Conservation (phyloP, 306 rosid genomes). For the Acmispon strigosus region DNA sequence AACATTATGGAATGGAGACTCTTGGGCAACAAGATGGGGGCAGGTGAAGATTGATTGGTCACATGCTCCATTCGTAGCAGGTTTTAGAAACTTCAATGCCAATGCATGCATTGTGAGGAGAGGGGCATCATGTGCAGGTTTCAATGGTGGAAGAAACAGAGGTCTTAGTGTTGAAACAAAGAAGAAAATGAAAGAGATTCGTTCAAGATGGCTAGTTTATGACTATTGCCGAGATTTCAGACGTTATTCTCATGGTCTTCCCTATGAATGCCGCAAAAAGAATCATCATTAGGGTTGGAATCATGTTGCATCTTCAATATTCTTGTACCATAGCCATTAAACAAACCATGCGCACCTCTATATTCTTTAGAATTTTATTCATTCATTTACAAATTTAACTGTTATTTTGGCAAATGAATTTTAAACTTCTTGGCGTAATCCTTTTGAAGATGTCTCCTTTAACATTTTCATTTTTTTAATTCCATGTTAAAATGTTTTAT, state of each 20-base stretch:
- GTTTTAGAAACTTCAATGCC: slow-evolving; percentile 23
- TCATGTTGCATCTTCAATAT: no score
- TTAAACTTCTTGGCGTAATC: not conserved
- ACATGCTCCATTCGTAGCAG: slow-evolving; percentile 31
- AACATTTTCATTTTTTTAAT: not conserved
- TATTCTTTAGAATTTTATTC: no score
- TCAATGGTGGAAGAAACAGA: not conserved
- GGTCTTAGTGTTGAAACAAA: slow-evolving; percentile 1
- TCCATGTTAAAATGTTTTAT: not conserved
- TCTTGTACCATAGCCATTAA: no score
- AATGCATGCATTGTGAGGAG: slow-evolving; percentile 20
- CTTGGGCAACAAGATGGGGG: slow-evolving; percentile 45
- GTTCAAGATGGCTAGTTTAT: slow-evolving; percentile 29
- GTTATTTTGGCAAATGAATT: no score
- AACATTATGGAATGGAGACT: slow-evolving; percentile 45
- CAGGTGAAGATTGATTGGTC: slow-evolving; percentile 27
- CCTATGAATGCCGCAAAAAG: slow-evolving; percentile 27
- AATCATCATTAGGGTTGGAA: not conserved
- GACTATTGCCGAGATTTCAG: slow-evolving; percentile 36
- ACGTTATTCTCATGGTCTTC: slow-evolving; percentile 40
- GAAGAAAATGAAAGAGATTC: slow-evolving; percentile 2
- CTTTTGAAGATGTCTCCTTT: not conserved
- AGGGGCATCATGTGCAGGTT: slow-evolving; percentile 10
- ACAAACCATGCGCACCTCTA: no score
- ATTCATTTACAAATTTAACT: no score